Percentiles rank a stretch among this genome's conserved stretches.
Evolutionary conservation across 1,284 basidiomycete genomes (phyloP).

Genomic region (Pseudozyma tsukubaensis): DNA sequence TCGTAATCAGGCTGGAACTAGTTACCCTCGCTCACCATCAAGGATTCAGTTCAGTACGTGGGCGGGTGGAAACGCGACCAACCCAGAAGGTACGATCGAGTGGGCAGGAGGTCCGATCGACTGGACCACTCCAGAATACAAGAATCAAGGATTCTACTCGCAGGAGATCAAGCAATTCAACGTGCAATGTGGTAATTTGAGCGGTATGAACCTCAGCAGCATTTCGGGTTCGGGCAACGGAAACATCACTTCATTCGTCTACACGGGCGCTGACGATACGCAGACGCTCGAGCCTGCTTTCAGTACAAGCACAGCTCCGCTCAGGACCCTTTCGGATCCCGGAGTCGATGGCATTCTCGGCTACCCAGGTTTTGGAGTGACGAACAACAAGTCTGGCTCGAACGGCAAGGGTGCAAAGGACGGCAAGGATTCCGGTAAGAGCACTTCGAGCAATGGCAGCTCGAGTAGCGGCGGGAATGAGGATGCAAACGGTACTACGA

Average conservation of each 20-base stretch:
- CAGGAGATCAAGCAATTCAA: conserved; percentile 58
- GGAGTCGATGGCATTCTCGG: conserved; percentile 31
- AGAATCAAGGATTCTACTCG: conserved; percentile 56
- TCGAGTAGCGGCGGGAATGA: background rate
- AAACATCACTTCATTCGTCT: conserved; percentile 56
- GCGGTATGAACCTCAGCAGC: conserved; percentile 24
- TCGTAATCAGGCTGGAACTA: conserved; percentile 25
- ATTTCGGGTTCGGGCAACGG: conserved; percentile 16
- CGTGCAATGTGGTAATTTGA: conserved; percentile 46
- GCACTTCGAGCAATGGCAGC: conserved; percentile 8
- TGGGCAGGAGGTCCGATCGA: conserved; percentile 62
- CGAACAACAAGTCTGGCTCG: conserved; percentile 10
- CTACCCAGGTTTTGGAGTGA: conserved; percentile 28
- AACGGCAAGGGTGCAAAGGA: conserved; percentile 26
- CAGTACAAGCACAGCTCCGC: conserved; percentile 21
- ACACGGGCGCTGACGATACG: conserved; percentile 52
- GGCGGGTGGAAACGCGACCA: conserved; percentile 54
- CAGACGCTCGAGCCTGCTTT: conserved; percentile 44
- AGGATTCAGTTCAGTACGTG: conserved; percentile 58
- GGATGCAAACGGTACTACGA: background rate
- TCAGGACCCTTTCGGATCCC: conserved; percentile 31
- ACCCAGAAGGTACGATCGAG: conserved; percentile 41
- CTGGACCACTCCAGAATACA: conserved; percentile 49
- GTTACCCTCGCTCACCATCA: conserved; percentile 58
- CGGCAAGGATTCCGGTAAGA: conserved; percentile 11